Evolutionary conservation across 2,329 filamentous ascomycete genomes (phyloP), one percentile per base, ranked within the genome.

Genomic region (Alternaria solani): DNA sequence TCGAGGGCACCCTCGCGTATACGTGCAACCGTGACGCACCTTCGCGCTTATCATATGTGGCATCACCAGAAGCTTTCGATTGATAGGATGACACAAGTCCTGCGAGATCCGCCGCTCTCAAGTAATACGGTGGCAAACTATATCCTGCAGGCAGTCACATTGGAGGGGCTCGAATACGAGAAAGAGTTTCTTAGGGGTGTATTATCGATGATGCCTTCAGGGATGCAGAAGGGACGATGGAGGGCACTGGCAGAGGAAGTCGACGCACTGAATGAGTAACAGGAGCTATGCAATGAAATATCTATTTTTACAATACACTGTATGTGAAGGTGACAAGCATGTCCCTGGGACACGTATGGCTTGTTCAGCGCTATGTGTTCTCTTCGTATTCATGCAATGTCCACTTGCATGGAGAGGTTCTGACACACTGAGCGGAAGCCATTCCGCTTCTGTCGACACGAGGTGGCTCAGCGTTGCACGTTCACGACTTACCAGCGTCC

Each of bases 41-140:
- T 78, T 14, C 74, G 75, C 12, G 72, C 73, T 8, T 78, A 78
- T 57, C 66, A 76, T 41, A 55, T 78, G 36, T 78, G 76, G 76
- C 60, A 73, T 34, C 57, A 72, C 34, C 75, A 77, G 53, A 49
- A 59, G 3, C 55, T 77, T 7, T 34, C 67, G 2, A 14, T 77
- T 8, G 61, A 64, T 4, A 62, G 64, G 7, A 68, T 77, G 30
- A 71, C 67, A 7, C 23, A 41, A 5, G 60, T 71, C n/a, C 28
- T 77, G 42, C 63, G 73, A 7, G 68, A 77, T 32, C 74, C 73
- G 11, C 75, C 75, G 16, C 64, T 78, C 14, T 61, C 68, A 30
- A 48, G 61, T 42, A 70, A 54, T 41, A 78, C 76, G 6, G 73
- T 76, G 11, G 49, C 41, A 11, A 66, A 61, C 30, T 75, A 78